Conservation (phyloP, 2,329 filamentous ascomycete genomes). For the Elsinoe ampelina region DNA sequence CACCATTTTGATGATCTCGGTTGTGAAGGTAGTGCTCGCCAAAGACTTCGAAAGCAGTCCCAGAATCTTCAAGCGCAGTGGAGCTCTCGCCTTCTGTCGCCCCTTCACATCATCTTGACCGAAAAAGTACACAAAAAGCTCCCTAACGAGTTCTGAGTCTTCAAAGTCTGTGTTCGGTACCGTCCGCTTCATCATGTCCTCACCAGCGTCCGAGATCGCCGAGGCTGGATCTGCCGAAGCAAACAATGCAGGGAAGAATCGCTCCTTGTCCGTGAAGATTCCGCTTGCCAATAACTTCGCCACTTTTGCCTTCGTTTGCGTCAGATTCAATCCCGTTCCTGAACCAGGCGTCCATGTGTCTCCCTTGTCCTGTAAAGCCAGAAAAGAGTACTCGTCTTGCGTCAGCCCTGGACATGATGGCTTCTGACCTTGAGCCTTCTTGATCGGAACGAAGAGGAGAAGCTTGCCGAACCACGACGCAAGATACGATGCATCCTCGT, state of each 20-base stretch:
- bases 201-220: conserved; percentile 71
- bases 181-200: conserved; percentile 78
- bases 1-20: conserved; percentile 60
- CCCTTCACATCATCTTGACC: conserved; percentile 41
- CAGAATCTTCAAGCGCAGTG: conserved; percentile 70
- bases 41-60: conserved; percentile 67
- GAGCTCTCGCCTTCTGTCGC: conserved; percentile 46
- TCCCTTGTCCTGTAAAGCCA: conserved; percentile 56
- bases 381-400: conserved; percentile 57
- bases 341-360: conserved; percentile 57
- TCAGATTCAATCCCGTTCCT: conserved; percentile 54
- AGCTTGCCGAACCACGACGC: conserved; percentile 69
- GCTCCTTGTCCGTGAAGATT: conserved; percentile 72
- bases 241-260: conserved; percentile 74
- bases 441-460: conserved; percentile 51
- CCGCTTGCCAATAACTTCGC: conserved; percentile 71
- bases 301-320: conserved; percentile 60
- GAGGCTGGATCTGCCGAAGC: conserved; percentile 76
- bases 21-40: conserved; percentile 59
- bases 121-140: conserved; percentile 65
- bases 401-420: conserved; percentile 52
- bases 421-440: conserved; percentile 24
- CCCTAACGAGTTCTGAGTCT: conserved; percentile 50
- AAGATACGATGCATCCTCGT: conserved; percentile 65
- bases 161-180: conserved; percentile 62